Conservation (phyloP, 305 asterid genomes). For the Caryopteris hybrid region DNA sequence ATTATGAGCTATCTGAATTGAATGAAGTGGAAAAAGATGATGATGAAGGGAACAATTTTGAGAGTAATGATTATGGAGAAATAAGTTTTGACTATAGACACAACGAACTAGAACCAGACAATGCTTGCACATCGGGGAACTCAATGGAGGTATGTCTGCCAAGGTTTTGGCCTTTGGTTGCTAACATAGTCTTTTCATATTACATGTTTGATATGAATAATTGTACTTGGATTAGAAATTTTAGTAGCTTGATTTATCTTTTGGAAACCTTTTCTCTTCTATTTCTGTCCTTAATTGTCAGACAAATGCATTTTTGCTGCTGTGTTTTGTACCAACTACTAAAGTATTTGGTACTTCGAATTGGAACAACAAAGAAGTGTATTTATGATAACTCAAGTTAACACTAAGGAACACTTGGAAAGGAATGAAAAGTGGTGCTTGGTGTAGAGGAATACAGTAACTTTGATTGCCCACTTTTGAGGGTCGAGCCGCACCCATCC, state of each 20-base stretch:
- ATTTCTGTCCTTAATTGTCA: background rate
- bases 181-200: background rate
- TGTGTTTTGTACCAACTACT: background rate
- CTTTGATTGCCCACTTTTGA: background rate
- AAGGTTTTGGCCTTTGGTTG: background rate
- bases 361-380: background rate
- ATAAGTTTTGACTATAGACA: constrained; percentile 67
- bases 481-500: background rate
- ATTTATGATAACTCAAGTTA: background rate
- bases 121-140: constrained; percentile 41
- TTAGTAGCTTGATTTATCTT: constrained; percentile 4
- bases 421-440: no score
- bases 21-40: constrained; percentile 44
- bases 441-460: background rate
- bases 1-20: constrained; percentile 62
- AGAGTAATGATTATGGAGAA: constrained; percentile 56
- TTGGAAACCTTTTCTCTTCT: background rate
- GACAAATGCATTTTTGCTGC: background rate
- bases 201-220: background rate
- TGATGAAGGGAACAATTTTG: constrained; percentile 53
- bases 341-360: background rate
- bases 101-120: constrained; percentile 55
- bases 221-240: background rate
- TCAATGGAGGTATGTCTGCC: constrained; percentile 61
- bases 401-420: background rate